A percentile compares a stretch with the other conserved stretches of the same genome.
These are phyloP conservation scores for Coprinellus aureogranulatus DNA, from an alignment of 768 basidiomycete species.

Conservation along the genomic window DNA sequence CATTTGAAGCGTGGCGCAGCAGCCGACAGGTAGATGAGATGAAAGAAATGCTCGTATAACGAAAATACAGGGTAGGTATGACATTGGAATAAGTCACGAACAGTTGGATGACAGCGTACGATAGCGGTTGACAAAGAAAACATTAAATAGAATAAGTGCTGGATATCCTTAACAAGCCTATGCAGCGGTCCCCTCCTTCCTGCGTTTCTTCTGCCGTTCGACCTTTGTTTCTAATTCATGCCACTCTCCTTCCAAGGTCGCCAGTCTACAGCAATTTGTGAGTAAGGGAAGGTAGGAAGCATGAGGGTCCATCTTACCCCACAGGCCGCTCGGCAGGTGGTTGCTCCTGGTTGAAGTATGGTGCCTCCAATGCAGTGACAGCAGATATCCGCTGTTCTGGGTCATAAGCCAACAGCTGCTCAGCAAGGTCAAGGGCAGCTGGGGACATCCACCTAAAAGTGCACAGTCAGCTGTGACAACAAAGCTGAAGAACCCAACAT, in stretches of 20 bases:
- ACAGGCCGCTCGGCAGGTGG: slow-evolving; percentile 72
- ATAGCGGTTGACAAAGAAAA: background rate
- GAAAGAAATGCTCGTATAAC: too few relatives aligned
- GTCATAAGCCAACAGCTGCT: slow-evolving; percentile 76
- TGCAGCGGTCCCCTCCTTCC: slow-evolving; percentile 55
- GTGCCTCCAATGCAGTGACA: slow-evolving; percentile 69
- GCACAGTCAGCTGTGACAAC: background rate
- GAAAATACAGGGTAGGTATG: background rate
- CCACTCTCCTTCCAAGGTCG: slow-evolving; percentile 89
- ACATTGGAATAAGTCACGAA: background rate
- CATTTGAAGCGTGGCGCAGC: too few relatives aligned
- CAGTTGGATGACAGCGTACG: background rate
- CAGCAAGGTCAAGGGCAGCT: slow-evolving; percentile 84
- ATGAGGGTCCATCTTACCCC: slow-evolving; percentile 61
- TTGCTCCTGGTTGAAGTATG: slow-evolving; percentile 82
- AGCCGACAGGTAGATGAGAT: too few relatives aligned
- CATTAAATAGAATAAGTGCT: background rate
- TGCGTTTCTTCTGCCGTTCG: slow-evolving; percentile 79
- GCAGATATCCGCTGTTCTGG: slow-evolving; percentile 77
- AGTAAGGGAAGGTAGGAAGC: slow-evolving; percentile 6
- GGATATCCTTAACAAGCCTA: background rate
- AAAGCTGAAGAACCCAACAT: slow-evolving; percentile 15
- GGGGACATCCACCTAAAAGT: slow-evolving; percentile 78
- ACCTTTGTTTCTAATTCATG: slow-evolving; percentile 96
- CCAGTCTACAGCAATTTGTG: slow-evolving; percentile 48